These are phyloP conservation scores for Trichomonascaceae sp. DNA, from an alignment of 1,139 yeast species.

Conservation along the genomic window DNA sequence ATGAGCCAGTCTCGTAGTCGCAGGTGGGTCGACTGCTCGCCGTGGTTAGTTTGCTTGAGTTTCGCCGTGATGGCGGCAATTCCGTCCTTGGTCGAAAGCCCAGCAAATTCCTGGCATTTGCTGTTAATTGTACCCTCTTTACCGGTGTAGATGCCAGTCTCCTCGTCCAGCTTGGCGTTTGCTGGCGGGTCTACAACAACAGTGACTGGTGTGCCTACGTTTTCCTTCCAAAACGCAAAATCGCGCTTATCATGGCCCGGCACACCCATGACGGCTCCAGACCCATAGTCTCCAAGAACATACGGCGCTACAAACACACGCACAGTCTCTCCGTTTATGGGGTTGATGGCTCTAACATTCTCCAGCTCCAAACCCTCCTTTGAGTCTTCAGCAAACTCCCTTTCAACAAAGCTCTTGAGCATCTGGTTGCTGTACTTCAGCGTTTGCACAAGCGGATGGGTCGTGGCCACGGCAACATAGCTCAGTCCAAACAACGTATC, in stretches of 20 bases:
- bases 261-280: slow-evolving; percentile 95
- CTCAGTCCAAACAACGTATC: slow-evolving; percentile 79
- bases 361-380: slow-evolving; percentile 51
- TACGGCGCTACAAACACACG: slow-evolving; percentile 89
- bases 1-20: slow-evolving; percentile 86
- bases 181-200: slow-evolving; percentile 33
- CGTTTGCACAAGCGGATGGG: slow-evolving; percentile 46
- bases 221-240: slow-evolving; percentile 59
- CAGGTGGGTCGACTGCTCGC: slow-evolving; percentile 39
- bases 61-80: slow-evolving; percentile 33
- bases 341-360: slow-evolving; percentile 41
- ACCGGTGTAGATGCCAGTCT: slow-evolving; percentile 35
- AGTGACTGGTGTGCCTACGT: slow-evolving; percentile 26
- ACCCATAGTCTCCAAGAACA: slow-evolving; percentile 70
- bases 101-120: slow-evolving; percentile 38
- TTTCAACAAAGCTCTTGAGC: slow-evolving; percentile 35
- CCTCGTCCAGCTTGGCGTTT: slow-evolving; percentile 7
- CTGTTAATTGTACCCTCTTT: slow-evolving; percentile 44
- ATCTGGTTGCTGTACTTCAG: slow-evolving; percentile 26
- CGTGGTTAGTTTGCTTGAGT: slow-evolving; percentile 30
- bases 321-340: slow-evolving; percentile 35
- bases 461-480: slow-evolving; percentile 61
- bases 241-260: slow-evolving; percentile 91
- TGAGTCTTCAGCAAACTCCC: slow-evolving; percentile 33
- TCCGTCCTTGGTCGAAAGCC: slow-evolving; percentile 40